These are phyloP conservation scores for Cucumis melo DNA, from an alignment of 306 rosid species.

Conservation along the genomic window DNA sequence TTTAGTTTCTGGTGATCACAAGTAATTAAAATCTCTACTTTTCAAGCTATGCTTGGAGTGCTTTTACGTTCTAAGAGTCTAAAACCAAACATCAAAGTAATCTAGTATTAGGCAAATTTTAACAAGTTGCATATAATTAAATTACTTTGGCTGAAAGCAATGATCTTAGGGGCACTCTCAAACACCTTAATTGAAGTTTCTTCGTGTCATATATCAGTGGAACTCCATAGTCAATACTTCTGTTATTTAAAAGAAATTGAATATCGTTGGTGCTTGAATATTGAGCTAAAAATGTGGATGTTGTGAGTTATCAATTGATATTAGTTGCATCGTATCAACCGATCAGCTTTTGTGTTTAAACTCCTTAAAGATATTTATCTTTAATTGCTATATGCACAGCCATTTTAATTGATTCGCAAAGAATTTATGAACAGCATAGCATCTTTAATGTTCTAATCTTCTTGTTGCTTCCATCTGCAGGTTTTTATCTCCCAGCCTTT, in stretches of 20 bases:
- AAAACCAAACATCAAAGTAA: background rate
- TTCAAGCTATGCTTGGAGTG: background rate
- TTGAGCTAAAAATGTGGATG: background rate
- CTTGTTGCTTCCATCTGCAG: conserved; percentile 15
- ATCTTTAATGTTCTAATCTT: background rate
- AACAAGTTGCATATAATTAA: background rate
- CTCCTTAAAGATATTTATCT: background rate
- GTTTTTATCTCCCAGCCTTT: conserved; percentile 21
- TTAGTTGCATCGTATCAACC: background rate
- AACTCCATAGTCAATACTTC: background rate
- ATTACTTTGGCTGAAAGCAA: background rate
- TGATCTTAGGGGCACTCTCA: background rate
- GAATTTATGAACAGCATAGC: background rate
- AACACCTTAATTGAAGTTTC: background rate
- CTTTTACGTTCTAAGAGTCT: background rate
- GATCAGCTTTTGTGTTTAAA: background rate
- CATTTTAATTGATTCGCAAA: background rate
- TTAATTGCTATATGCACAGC: background rate
- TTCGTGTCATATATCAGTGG: background rate
- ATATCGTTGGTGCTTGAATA: background rate
- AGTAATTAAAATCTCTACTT: background rate
- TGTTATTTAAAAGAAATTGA: background rate
- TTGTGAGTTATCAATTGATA: background rate
- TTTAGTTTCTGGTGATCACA: background rate
- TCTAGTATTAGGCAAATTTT: background rate